A percentile compares a stretch with the other conserved stretches of the same genome.
These are phyloP conservation scores for Amanita subjunquillea DNA, from an alignment of 768 basidiomycete genomes.

Conservation along the genomic window DNA sequence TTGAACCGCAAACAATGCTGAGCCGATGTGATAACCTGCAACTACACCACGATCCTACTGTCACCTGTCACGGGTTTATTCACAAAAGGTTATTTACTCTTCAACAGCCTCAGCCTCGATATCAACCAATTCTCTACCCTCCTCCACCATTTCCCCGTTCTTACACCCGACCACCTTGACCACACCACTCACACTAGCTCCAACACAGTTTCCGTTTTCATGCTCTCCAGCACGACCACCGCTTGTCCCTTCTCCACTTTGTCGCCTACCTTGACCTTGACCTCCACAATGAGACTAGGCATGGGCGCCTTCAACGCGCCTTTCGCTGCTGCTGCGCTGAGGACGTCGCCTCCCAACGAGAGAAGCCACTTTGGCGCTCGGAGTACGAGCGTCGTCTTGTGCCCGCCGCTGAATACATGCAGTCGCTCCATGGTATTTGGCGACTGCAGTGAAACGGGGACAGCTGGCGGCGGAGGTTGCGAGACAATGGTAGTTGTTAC, in stretches of 20 bases:
- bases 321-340: constrained; percentile 33
- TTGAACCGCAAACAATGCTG: constrained; percentile 11
- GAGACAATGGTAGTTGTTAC: constrained; percentile 63
- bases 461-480: constrained; percentile 44
- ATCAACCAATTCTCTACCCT: constrained; percentile 70
- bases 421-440: constrained; percentile 59
- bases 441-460: constrained; percentile 40
- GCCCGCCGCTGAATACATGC: constrained; percentile 60
- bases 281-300: constrained; percentile 91
- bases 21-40: constrained; percentile 8
- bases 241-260: constrained; percentile 72
- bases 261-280: constrained; percentile 70
- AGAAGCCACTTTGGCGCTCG: constrained; percentile 64
- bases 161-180: constrained; percentile 65
- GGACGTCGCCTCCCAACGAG: constrained; percentile 50
- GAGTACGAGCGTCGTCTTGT: constrained; percentile 55
- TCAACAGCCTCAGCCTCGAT: constrained; percentile 35
- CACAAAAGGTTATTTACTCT: neutral
- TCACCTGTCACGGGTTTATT: too few relatives aligned
- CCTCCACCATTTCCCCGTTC: constrained; percentile 89
- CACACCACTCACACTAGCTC: constrained; percentile 58
- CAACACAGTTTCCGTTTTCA: constrained; percentile 94
- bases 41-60: constrained; percentile 2
- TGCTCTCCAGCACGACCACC: constrained; percentile 83
- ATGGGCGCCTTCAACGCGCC: constrained; percentile 67